A percentile compares a stretch with the other conserved stretches of the same genome.
Evolutionary conservation across 2,329 filamentous ascomycete genomes (phyloP).

Genomic region (Xylariales sp.): DNA sequence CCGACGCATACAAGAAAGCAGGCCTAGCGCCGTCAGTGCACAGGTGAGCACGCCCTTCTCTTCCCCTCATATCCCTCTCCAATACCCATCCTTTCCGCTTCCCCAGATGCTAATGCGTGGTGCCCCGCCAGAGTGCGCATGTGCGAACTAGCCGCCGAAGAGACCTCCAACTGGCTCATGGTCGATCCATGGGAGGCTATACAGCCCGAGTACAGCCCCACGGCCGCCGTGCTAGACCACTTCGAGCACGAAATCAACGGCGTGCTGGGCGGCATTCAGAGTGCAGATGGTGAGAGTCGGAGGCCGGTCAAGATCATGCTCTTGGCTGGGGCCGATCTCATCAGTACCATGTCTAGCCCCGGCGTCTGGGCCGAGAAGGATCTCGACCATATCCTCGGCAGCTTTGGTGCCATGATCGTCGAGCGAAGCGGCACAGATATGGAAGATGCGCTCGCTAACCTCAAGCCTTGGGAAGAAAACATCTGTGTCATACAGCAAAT

Average conservation of each 20-base stretch:
- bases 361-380: conserved; percentile 87
- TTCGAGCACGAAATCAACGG: conserved; percentile 91
- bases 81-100: not conserved
- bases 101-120: conserved; percentile 35
- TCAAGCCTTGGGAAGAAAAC: conserved; percentile 86
- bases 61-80: too few species aligned
- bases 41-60: conserved; percentile 56
- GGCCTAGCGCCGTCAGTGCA: conserved; percentile 79
- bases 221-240: conserved; percentile 89
- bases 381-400: conserved; percentile 86
- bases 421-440: conserved; percentile 90
- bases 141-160: conserved; percentile 83
- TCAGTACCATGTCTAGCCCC: conserved; percentile 77
- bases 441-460: conserved; percentile 83
- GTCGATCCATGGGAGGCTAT: conserved; percentile 92
- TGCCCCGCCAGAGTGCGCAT: conserved; percentile 72
- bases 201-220: conserved; percentile 86
- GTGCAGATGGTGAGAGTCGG: conserved; percentile 73
- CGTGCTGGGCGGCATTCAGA: conserved; percentile 78
- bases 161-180: conserved; percentile 83
- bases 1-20: conserved; percentile 77
- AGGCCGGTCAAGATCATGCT: conserved; percentile 78
- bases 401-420: conserved; percentile 84
- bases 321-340: conserved; percentile 81
- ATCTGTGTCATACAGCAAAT: conserved; percentile 89